Percentiles rank a stretch among this genome's conserved stretches.
phyloP scores from a whole-genome alignment of 1,284 basidiomycete species.

The Puccinia polysora region DNA sequence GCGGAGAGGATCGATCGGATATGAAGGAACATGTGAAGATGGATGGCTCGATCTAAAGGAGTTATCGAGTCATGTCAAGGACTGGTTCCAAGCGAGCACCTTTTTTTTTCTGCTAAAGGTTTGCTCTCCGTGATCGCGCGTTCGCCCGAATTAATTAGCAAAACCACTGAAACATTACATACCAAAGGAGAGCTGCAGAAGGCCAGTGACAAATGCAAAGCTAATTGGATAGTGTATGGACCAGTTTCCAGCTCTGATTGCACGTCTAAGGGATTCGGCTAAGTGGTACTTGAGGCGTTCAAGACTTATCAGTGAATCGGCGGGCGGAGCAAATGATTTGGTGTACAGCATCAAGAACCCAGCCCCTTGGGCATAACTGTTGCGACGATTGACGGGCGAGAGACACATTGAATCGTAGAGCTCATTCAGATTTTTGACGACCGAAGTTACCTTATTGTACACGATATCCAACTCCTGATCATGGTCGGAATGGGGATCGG shows the following conservation, averaged over 20 bases:
- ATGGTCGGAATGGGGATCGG: background rate
- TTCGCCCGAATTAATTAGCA: background rate
- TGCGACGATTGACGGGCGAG: slow-evolving; percentile 80
- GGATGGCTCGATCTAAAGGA: slow-evolving; percentile 65
- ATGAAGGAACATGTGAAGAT: slow-evolving; percentile 87
- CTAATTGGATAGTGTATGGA: slow-evolving; percentile 68
- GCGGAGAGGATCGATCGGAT: slow-evolving; percentile 82
- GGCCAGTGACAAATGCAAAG: slow-evolving; percentile 76
- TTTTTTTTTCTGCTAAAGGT: background rate
- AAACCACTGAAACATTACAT: background rate
- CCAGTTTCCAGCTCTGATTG: slow-evolving; percentile 57
- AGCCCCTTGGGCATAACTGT: slow-evolving; percentile 84
- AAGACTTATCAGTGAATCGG: slow-evolving; percentile 48
- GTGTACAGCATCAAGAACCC: slow-evolving; percentile 84
- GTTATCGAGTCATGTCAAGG: background rate
- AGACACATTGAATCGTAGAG: slow-evolving; percentile 79
- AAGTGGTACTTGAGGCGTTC: slow-evolving; percentile 58
- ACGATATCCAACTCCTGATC: background rate
- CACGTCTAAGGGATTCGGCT: slow-evolving; percentile 60
- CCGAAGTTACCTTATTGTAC: background rate
- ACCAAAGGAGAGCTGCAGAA: slow-evolving; percentile 33
- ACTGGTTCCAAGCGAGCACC: background rate
- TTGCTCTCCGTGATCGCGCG: background rate
- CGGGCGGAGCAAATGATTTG: slow-evolving; percentile 64
- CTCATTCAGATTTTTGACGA: slow-evolving; percentile 63